Evolutionary conservation across 768 basidiomycete genomes (phyloP), one percentile per base, ranked within the genome.

Genomic region (Neoboletus brunneissimus): DNA sequence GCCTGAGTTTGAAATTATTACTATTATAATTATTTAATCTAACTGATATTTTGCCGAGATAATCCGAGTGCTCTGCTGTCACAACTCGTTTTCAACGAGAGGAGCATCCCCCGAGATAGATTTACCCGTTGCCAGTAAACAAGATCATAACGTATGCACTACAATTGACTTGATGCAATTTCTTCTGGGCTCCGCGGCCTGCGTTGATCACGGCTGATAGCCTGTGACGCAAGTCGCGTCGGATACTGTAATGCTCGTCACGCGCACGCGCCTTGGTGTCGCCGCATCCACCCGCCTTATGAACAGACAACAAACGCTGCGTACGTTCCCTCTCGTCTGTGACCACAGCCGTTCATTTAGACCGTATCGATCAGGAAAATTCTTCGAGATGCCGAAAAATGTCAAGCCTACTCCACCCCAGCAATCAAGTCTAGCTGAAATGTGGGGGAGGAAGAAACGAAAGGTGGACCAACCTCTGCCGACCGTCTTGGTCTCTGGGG

Each of bases 241-340:
- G 46, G 54, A 38, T 54, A 23, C 43, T 27, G 46, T 62, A 43
- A 70, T 68, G 65, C 63, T 63, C 50, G 50, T 65, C 56, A 58
- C 72, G 61, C 66, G 66, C 47, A 34, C 22, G 20, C 57, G 63
- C 54, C 47, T 55, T 53, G 57, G 56, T 51, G 57, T 64, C 22
- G 42, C 32, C 38, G 42, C 47, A 29, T 52, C 55, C 43, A 52
- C 40, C 22, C 54, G 40, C 40, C 20, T 59, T 48, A 91, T 90
- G 87, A 79, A 77, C 51, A 82, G 87, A 66, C 89, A 91, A 71
- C 86, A 85, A 70, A 90, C 89, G 1, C 76, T 91, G 45, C 85
- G 88, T 86, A 56, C 18, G 73, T 57, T n/a, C 12, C 27, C 35
- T 22, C 37, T 67, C 23, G 46, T 32, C 25, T 47, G 4, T 32